phyloP scores from a whole-genome alignment of 2,329 filamentous ascomycete species.

The Neofusicoccum kwambonambiense region DNA sequence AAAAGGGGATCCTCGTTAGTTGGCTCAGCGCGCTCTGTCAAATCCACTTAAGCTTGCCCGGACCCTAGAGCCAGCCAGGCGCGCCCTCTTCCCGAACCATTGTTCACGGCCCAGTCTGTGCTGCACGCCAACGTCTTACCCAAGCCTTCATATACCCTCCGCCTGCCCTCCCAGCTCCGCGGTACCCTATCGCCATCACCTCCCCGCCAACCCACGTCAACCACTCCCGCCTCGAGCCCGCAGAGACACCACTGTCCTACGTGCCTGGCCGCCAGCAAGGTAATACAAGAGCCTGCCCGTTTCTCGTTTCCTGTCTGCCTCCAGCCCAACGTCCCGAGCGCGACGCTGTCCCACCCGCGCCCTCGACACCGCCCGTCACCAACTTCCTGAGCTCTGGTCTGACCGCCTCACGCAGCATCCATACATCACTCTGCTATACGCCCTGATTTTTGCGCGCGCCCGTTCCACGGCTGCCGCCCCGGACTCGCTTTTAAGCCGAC shows the following conservation, averaged over 20 bases:
- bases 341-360: conserved; percentile 1
- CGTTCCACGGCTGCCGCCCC: neutral
- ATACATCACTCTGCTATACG: neutral
- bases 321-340: neutral
- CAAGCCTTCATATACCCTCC: conserved; percentile 19
- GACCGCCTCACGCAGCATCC: neutral
- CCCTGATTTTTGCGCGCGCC: neutral
- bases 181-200: conserved; percentile 17
- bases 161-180: conserved; percentile 9
- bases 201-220: conserved; percentile 1
- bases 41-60: conserved; percentile 18
- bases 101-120: conserved; percentile 13
- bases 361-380: no score
- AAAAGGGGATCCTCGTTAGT: conserved; percentile 17
- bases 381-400: neutral
- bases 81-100: conserved; percentile 17
- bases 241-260: neutral
- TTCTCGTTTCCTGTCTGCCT: conserved; percentile 15
- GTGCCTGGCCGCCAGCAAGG: neutral
- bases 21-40: conserved; percentile 16
- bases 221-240: neutral
- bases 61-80: conserved; percentile 17
- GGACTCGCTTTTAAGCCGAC: neutral
- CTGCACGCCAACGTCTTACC: conserved; percentile 16
- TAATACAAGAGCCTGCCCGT: conserved; percentile 9